Percentiles rank a stretch among this genome's conserved stretches.
These are phyloP conservation scores for Raphanus sativus DNA, from an alignment of 345 rosid species.

Conservation along the genomic window DNA sequence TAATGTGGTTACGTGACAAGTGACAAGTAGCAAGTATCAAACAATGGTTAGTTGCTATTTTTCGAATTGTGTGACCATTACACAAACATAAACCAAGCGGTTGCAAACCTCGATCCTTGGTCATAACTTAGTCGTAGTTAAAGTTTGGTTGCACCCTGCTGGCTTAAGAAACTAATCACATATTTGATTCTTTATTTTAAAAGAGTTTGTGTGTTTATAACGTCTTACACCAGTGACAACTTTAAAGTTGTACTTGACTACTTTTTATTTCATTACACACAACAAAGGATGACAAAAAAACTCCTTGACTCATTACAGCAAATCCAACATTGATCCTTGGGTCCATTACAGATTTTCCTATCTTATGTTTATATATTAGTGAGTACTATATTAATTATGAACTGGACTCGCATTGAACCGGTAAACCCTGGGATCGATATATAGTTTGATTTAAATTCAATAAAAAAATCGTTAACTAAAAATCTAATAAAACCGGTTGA, in stretches of 20 bases:
- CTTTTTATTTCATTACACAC: neutral
- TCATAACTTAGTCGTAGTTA: neutral
- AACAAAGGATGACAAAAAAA: too few species aligned
- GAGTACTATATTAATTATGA: neutral
- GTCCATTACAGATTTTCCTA: conserved; percentile 32
- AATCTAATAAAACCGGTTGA: too few species aligned
- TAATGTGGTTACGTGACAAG: too few species aligned
- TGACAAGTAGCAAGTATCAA: too few species aligned
- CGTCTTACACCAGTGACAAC: too few species aligned
- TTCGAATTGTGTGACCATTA: too few species aligned
- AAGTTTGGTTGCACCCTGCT: neutral
- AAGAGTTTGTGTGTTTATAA: neutral
- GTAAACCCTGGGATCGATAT: too few species aligned
- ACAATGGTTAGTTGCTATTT: too few species aligned
- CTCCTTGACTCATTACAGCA: conserved; percentile 14
- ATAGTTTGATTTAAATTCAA: too few species aligned
- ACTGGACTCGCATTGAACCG: too few species aligned
- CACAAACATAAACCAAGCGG: neutral
- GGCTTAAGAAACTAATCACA: neutral
- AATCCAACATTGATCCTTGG: conserved; percentile 26
- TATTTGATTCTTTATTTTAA: neutral
- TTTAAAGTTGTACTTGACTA: neutral
- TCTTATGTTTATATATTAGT: neutral
- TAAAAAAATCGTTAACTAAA: too few species aligned
- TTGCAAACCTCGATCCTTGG: neutral